Conservation (phyloP, 768 basidiomycete genomes). For the Lactarius quietus region DNA sequence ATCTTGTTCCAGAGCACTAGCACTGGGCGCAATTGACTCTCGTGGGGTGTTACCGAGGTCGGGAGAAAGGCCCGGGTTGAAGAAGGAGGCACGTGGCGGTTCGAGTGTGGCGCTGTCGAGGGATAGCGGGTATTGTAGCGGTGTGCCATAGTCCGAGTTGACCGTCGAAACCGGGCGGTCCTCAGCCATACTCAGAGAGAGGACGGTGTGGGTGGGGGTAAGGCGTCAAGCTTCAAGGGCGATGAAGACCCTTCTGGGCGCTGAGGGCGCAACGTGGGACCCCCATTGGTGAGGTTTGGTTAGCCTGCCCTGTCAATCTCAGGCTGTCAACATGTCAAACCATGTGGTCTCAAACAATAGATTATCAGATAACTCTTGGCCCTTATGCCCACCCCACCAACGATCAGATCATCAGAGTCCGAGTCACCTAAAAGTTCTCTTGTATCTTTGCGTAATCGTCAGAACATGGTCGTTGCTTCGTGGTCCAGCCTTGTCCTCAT, state of each 20-base stretch:
- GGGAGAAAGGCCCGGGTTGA: slow-evolving; percentile 4
- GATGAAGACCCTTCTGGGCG: not conserved
- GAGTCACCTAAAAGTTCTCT: not conserved
- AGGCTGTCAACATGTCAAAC: too few species aligned
- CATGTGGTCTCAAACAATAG: too few species aligned
- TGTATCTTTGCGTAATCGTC: not conserved
- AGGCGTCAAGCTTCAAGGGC: slow-evolving; percentile 4
- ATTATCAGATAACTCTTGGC: not conserved
- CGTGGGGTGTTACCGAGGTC: not conserved
- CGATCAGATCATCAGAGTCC: not conserved
- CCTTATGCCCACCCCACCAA: not conserved
- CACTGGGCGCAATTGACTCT: not conserved
- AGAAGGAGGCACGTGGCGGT: slow-evolving; percentile 4
- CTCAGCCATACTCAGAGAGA: slow-evolving; percentile 16
- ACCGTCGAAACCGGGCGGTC: slow-evolving; percentile 21
- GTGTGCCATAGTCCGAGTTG: slow-evolving; percentile 13
- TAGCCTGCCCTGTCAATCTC: not conserved
- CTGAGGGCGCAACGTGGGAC: not conserved
- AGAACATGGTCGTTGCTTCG: not conserved
- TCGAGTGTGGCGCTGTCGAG: slow-evolving; percentile 4
- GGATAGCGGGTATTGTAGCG: slow-evolving; percentile 10
- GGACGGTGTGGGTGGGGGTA: not conserved
- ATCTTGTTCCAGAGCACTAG: not conserved
- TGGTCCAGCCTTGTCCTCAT: not conserved
- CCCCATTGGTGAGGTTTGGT: not conserved